Base-by-base conservation (phyloP, 305 asterid species). In the Solanum hybrid region DNA sequence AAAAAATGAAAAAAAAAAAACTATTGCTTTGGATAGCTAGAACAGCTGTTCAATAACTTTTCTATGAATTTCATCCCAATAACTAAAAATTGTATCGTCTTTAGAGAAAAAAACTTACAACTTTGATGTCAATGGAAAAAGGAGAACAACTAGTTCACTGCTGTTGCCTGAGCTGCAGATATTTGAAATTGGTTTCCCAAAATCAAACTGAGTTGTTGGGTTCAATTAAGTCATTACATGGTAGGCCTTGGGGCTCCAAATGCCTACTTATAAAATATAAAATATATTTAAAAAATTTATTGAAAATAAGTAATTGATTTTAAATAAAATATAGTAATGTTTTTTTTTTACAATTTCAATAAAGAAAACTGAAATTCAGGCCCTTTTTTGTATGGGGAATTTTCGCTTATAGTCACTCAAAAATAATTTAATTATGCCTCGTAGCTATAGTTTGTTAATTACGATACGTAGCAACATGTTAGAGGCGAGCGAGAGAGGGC, bases 331-430 rank as follows among this genome's bases (percentile, higher is more conserved):
- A 3, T 51, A 31, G 32, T 31, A 56, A 56, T 56, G n/a, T 3
- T 51, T 56, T 17, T 56, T 51, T 51, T 3, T 42, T 12, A 46
- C 20, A 56, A 56, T 56, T 17, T 56, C 69, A 56, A 56, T 56
- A 56, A 56, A 56, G 69, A 56, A 56, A 56, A 56, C 24, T 17
- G 10, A 17, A 56, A 56, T 56, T 56, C 69, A 1, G 4, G 69
- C 69, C n/a, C n/a, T 51, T 56, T 56, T 56, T 56, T 16, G 66
- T 1, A 16, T 51, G 66, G n/a, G 9, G 0, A 51, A 5, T 51
- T 51, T 51, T 51, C 0, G 1, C 0, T 0, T 51, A 51, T 16
- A 51, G 4, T 51, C n/a, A 5, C 9, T 0, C n/a, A 0, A 51
- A 51, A 51, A 51, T 5, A 2, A 51, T 0, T 51, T 51, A 2